Evolutionary conservation across 2,329 filamentous ascomycete genomes (phyloP).

Genomic region (Calonectria hongkongensis): DNA sequence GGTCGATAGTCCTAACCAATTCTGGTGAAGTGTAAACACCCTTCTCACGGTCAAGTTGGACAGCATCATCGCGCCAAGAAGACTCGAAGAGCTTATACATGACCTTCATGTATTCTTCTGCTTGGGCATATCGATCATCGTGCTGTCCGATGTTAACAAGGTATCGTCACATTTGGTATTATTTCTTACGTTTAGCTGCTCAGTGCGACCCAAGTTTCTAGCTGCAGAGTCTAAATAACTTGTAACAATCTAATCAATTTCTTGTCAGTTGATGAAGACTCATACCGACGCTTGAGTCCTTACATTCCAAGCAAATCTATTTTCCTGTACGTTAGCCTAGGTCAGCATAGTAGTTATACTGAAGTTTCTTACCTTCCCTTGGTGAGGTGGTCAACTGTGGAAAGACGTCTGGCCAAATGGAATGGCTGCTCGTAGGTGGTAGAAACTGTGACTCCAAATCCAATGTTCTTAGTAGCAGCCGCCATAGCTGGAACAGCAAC

Average conservation of each 20-base stretch:
- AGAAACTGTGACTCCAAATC: slow-evolving; percentile 81
- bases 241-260: slow-evolving; percentile 74
- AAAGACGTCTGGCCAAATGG: slow-evolving; percentile 78
- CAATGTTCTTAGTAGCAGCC: slow-evolving; percentile 79
- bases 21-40: slow-evolving; percentile 73
- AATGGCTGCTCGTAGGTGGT: slow-evolving; percentile 84
- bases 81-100: slow-evolving; percentile 81
- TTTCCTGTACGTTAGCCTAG: slow-evolving; percentile 10
- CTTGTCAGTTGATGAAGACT: slow-evolving; percentile 41
- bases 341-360: neutral
- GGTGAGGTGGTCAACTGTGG: slow-evolving; percentile 80
- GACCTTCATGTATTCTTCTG: slow-evolving; percentile 78
- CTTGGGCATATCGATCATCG: slow-evolving; percentile 79
- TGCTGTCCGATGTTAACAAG: slow-evolving; percentile 63
- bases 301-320: slow-evolving; percentile 74
- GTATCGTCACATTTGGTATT: neutral
- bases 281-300: slow-evolving; percentile 36
- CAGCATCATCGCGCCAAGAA: slow-evolving; percentile 80
- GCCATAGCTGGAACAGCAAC: slow-evolving; percentile 81
- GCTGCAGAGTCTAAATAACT: slow-evolving; percentile 83
- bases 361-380: slow-evolving; percentile 69
- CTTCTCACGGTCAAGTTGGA: slow-evolving; percentile 74
- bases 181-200: slow-evolving; percentile 65
- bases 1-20: slow-evolving; percentile 79
- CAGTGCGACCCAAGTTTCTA: slow-evolving; percentile 75